Percentiles rank a stretch among this genome's conserved stretches.
phyloP scores from a whole-genome alignment of 345 rosid species.

The Eucalyptus rudis region DNA sequence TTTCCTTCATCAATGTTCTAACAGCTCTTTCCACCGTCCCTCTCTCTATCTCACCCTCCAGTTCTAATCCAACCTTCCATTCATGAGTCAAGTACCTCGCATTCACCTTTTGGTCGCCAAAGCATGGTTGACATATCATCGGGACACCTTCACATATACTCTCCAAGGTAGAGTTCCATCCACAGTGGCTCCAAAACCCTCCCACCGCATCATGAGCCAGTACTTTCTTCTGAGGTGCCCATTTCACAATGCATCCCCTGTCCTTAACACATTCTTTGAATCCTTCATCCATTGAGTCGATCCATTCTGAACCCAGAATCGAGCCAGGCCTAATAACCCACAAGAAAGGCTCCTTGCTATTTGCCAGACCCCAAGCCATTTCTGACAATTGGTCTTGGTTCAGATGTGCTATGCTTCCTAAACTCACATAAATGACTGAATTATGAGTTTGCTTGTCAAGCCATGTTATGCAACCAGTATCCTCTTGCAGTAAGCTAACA shows the following conservation, averaged over 20 bases:
- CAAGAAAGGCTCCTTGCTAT: slow-evolving; percentile 13
- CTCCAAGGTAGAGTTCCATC: slow-evolving; percentile 46
- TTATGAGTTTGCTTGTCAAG: slow-evolving; percentile 5
- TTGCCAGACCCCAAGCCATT: slow-evolving; percentile 11
- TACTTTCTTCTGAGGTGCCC: slow-evolving; percentile 37
- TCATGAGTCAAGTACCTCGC: slow-evolving; percentile 27
- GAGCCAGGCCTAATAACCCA: slow-evolving; percentile 4
- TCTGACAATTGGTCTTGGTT: background rate
- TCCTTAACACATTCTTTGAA: slow-evolving; percentile 3
- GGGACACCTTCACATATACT: slow-evolving; percentile 31
- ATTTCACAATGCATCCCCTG: slow-evolving; percentile 25
- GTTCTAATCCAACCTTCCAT: slow-evolving; percentile 25
- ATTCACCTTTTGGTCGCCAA: slow-evolving; percentile 25
- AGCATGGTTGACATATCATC: slow-evolving; percentile 21
- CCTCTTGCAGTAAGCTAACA: slow-evolving; percentile 5
- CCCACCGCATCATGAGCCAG: slow-evolving; percentile 19
- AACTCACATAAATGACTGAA: slow-evolving; percentile 3
- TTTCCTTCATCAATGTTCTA: slow-evolving; percentile 10
- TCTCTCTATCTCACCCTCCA: slow-evolving; percentile 10
- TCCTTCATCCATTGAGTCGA: background rate
- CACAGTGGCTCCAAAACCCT: slow-evolving; percentile 37
- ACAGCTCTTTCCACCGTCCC: slow-evolving; percentile 9
- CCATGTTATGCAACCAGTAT: slow-evolving; percentile 3
- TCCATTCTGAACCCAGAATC: background rate
- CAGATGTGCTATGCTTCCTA: slow-evolving; percentile 1